Evolutionary conservation across 345 rosid species (phyloP), one percentile per base, ranked within the genome.

Genomic region (Citrus australasica): DNA sequence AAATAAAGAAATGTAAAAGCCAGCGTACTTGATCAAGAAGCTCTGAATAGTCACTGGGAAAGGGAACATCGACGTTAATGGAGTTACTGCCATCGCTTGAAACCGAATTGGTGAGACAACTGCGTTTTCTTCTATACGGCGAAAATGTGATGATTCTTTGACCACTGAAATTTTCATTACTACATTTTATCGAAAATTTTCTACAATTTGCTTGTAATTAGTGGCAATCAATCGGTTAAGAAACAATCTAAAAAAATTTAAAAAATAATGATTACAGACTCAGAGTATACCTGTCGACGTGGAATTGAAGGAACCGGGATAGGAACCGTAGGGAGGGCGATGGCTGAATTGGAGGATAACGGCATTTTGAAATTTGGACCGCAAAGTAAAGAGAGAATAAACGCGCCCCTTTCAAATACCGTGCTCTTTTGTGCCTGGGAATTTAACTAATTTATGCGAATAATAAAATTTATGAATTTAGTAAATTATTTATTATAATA

Each of bases 21-120:
- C 69, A 67, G 42, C 88, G 77, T 86, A 95, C 98, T 85, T 93
- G 98, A 64, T 80, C 81, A 78, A 95, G 88, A 71, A 95, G 93
- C 78, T 90, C 93, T 2, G 74, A 60, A 61, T 95, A 95, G 76
- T 92, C 91, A 71, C 40, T 24, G 33, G 98, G 98, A 67, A 95
- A 93, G 0, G 90, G 90, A 63, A 85, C 80, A 71, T 93, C 90
- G n/a, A 40, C 33, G 65, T 85, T 88, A 69, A 81, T 66, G 3
- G 87, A 83, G 60, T 89, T 56, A 72, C 75, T 83, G 28, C 76
- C 81, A 2, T 82, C 76, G 74, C 87, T 83, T 42, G 92, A 84
- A 76, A 75, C 89, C 30, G 86, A 77, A 78, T 11, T 14, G 53
- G 27, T 32, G 51, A 56, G 63, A 16, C 46, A 69, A 65, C 55